These are phyloP conservation scores for Pleomassaria siparia DNA, from an alignment of 2,329 filamentous ascomycete species.

Conservation along the genomic window DNA sequence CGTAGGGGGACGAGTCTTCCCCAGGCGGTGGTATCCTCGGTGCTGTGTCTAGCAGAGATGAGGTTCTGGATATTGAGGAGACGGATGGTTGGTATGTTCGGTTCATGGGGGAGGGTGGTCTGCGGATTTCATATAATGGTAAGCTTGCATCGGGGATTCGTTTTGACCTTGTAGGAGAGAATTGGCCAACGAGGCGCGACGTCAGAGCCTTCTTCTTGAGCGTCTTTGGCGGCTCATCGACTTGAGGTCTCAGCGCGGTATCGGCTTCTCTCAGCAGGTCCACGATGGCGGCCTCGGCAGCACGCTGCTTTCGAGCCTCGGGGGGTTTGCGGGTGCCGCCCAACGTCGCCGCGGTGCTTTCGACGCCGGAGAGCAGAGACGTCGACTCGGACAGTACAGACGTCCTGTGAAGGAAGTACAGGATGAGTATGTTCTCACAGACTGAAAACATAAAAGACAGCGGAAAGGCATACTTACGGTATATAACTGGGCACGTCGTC, in stretches of 20 bases:
- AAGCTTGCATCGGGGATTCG: slow-evolving; percentile 34
- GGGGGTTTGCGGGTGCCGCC: slow-evolving; percentile 28
- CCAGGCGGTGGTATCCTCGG: slow-evolving; percentile 58
- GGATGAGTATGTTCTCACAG: slow-evolving; percentile 2
- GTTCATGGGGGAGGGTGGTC: slow-evolving; percentile 45
- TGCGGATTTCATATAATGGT: slow-evolving; percentile 40
- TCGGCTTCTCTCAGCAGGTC: slow-evolving; percentile 48
- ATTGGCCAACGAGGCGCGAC: slow-evolving; percentile 13
- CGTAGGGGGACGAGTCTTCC: slow-evolving; percentile 64
- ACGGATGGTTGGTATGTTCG: slow-evolving; percentile 55
- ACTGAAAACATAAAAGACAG: slow-evolving; percentile 10
- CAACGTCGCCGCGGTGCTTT: slow-evolving; percentile 37
- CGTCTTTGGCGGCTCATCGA: slow-evolving; percentile 12
- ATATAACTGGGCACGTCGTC: slow-evolving; percentile 47
- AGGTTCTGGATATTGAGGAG: slow-evolving; percentile 48
- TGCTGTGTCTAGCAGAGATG: slow-evolving; percentile 54
- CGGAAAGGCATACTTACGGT: slow-evolving; percentile 44
- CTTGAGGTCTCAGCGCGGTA: slow-evolving; percentile 25
- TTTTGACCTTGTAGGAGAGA: slow-evolving; percentile 15
- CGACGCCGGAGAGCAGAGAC: slow-evolving; percentile 36
- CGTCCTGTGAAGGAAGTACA: slow-evolving; percentile 17
- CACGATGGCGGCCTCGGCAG: slow-evolving; percentile 44
- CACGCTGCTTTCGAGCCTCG: slow-evolving; percentile 32
- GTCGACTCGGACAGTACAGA: slow-evolving; percentile 23
- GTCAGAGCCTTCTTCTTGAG: slow-evolving; percentile 26